Evolutionary conservation across 2,329 filamentous ascomycete species (phyloP).

Genomic region (Furcasterigmium sp.): DNA sequence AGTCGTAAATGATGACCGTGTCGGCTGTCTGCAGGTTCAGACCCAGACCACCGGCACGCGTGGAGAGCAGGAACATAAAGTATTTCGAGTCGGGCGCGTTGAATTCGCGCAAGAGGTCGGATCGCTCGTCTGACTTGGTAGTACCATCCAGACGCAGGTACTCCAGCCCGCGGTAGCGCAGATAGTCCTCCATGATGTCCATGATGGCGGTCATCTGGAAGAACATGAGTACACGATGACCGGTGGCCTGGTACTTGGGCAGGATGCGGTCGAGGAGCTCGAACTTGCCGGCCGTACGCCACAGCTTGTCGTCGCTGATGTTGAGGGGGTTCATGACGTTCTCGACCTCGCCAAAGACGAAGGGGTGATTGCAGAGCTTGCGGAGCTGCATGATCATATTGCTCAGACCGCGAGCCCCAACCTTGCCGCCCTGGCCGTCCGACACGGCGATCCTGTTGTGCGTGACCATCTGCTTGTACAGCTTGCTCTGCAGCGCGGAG

Average conservation of each 20-base stretch:
- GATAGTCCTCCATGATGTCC: constrained; percentile 99
- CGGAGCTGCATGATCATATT: constrained; percentile 99
- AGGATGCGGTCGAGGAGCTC: constrained; percentile 88
- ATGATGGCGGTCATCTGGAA: constrained; percentile 99
- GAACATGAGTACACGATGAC: constrained; percentile 97
- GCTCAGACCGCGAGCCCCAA: constrained; percentile 86
- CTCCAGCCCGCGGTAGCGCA: constrained; percentile 75
- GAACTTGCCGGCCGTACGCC: constrained; percentile 96
- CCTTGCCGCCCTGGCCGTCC: constrained; percentile 93
- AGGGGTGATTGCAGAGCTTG: constrained; percentile 98
- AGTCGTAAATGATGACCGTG: constrained; percentile 99
- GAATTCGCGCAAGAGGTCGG: constrained; percentile 81
- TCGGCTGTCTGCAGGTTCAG: constrained; percentile 96
- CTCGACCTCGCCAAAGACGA: constrained; percentile 96
- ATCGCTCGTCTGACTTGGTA: constrained; percentile 96
- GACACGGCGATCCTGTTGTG: constrained; percentile 93
- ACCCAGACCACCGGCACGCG: constrained; percentile 94
- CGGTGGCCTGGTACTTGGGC: constrained; percentile 86
- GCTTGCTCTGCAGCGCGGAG: constrained; percentile 84
- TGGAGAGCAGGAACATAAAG: constrained; percentile 98
- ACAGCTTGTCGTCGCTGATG: constrained; percentile 86
- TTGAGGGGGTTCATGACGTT: constrained; percentile 93
- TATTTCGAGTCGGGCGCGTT: constrained; percentile 88
- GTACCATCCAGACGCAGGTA: constrained; percentile 94
- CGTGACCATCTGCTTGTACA: constrained; percentile 96